phyloP scores from a whole-genome alignment of 2,329 filamentous ascomycete species.

The Aspergillus versicolor region DNA sequence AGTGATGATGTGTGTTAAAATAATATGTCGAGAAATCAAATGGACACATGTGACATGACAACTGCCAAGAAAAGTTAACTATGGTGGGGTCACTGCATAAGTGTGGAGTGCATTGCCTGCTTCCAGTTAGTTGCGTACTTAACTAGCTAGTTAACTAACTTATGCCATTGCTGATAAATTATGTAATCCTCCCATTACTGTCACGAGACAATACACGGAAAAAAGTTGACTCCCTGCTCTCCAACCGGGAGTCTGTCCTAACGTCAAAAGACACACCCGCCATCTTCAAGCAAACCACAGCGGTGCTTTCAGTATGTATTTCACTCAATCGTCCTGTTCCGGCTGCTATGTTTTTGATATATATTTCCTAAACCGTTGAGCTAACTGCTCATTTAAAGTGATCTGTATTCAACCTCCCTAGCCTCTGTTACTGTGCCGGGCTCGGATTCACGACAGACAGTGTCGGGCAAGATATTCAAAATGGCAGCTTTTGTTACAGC shows the following conservation, averaged over 20 bases:
- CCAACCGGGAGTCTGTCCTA: too few relatives aligned
- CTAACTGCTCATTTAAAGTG: not conserved
- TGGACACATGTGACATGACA: conserved; percentile 1
- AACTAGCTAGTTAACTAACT: too few relatives aligned
- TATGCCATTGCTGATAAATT: not conserved
- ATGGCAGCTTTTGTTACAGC: conserved; percentile 32
- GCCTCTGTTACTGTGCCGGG: not conserved
- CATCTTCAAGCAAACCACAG: not conserved
- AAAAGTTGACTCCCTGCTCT: not conserved
- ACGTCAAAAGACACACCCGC: not conserved
- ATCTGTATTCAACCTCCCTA: not conserved
- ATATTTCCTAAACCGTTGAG: not conserved
- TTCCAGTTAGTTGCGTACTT: too few relatives aligned
- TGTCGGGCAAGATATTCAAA: not conserved
- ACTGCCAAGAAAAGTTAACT: not conserved
- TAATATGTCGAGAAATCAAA: not conserved
- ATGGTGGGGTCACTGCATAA: not conserved
- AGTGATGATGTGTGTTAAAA: not conserved
- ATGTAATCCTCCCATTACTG: not conserved
- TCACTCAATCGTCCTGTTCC: not conserved
- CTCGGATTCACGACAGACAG: not conserved
- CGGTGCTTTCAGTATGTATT: not conserved
- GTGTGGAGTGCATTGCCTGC: too few relatives aligned
- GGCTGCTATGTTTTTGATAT: not conserved
- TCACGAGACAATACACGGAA: not conserved